Evolutionary conservation across 495 filamentous ascomycete genomes (phyloP).

Genomic region (Pseudevernia furfuracea): DNA sequence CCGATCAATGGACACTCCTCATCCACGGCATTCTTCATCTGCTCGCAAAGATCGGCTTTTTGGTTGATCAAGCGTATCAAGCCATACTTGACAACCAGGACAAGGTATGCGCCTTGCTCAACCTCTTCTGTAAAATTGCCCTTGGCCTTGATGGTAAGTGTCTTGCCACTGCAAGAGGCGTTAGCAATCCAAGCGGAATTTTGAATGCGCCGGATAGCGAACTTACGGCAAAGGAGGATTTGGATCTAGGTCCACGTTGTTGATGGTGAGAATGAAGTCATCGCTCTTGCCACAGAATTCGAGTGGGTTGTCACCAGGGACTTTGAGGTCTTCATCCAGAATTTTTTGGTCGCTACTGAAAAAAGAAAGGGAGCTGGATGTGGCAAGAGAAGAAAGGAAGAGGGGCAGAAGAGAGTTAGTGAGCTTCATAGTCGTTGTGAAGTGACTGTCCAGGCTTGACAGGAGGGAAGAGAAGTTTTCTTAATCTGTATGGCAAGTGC

Average conservation of each 20-base stretch:
- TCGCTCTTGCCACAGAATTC: constrained; percentile 60
- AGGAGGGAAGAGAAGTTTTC: not conserved
- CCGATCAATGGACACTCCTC: constrained; percentile 83
- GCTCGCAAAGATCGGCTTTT: constrained; percentile 73
- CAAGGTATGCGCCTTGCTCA: constrained; percentile 68
- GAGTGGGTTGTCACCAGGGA: constrained; percentile 72
- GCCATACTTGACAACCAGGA: constrained; percentile 85
- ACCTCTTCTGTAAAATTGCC: constrained; percentile 64
- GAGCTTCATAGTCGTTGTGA: constrained; percentile 25
- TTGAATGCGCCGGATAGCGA: not conserved
- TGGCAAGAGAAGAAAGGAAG: constrained; percentile 26
- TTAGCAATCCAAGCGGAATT: constrained; percentile 1
- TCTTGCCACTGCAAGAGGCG: constrained; percentile 53
- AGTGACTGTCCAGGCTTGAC: not conserved
- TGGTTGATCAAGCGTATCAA: constrained; percentile 81
- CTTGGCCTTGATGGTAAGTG: constrained; percentile 68
- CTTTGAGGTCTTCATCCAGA: constrained; percentile 32
- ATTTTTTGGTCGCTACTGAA: constrained; percentile 26
- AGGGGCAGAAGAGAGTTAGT: constrained; percentile 23
- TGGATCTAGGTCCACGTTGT: constrained; percentile 69
- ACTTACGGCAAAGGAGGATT: constrained; percentile 87
- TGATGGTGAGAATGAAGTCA: constrained; percentile 59
- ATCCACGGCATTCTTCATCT: constrained; percentile 71
- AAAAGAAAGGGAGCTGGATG: constrained; percentile 26
- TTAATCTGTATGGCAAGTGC: not conserved